Evolutionary conservation across 768 basidiomycete genomes (phyloP).

Genomic region (Lentinus tigrinus): DNA sequence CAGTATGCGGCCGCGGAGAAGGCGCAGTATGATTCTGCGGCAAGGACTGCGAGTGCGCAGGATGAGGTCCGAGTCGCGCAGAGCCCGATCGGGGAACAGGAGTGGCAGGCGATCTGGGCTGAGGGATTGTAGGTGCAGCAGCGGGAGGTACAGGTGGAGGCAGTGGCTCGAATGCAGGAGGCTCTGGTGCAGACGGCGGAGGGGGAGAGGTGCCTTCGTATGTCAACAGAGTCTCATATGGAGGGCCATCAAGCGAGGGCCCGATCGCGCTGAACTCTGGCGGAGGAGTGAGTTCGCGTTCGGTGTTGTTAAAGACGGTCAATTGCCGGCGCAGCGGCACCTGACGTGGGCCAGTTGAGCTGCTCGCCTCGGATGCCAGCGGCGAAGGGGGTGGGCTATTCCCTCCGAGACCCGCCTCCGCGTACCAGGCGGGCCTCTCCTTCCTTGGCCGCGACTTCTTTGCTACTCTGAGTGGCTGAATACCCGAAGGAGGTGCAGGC

Average conservation of each 20-base stretch:
- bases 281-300: slow-evolving; percentile 28
- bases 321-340: background rate
- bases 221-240: slow-evolving; percentile 32
- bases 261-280: slow-evolving; percentile 40
- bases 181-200: slow-evolving; percentile 15
- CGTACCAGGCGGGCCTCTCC: slow-evolving; percentile 31
- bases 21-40: background rate
- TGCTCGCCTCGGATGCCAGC: background rate
- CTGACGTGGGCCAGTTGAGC: background rate
- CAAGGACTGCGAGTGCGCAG: slow-evolving; percentile 4
- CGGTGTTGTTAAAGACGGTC: slow-evolving; percentile 5
- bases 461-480: slow-evolving; percentile 38
- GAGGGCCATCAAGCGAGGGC: slow-evolving; percentile 38
- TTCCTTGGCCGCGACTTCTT: slow-evolving; percentile 27
- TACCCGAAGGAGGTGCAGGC: background rate
- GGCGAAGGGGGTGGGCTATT: slow-evolving; percentile 1
- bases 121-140: background rate
- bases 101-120: background rate
- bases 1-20: background rate
- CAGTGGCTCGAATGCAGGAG: slow-evolving; percentile 15
- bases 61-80: background rate
- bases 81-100: background rate
- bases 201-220: slow-evolving; percentile 16
- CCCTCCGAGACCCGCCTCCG: slow-evolving; percentile 28
- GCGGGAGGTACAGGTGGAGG: slow-evolving; percentile 4